These are phyloP conservation scores for Claviceps pazoutovae DNA, from an alignment of 2,329 filamentous ascomycete genomes.

Conservation along the genomic window DNA sequence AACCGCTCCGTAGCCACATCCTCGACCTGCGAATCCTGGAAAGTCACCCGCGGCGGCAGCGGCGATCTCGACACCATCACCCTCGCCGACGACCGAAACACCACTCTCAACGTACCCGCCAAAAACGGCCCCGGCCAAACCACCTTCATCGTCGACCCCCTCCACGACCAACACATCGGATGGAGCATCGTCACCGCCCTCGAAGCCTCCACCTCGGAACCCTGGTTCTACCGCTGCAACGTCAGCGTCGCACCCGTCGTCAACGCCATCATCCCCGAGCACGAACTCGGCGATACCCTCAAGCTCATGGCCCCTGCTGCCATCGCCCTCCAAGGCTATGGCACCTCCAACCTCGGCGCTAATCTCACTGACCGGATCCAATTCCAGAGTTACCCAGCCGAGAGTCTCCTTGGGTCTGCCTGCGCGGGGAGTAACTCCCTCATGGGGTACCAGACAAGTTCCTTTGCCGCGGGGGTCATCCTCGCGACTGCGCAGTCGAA, in stretches of 20 bases:
- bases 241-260: slow-evolving; percentile 19
- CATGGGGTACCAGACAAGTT: slow-evolving; percentile 23
- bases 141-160: slow-evolving; percentile 21
- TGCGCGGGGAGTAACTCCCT: slow-evolving; percentile 14
- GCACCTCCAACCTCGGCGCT: slow-evolving; percentile 11
- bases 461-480: slow-evolving; percentile 24
- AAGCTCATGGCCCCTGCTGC: slow-evolving; percentile 20
- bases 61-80: slow-evolving; percentile 15
- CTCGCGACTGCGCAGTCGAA: slow-evolving; percentile 19
- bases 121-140: slow-evolving; percentile 20
- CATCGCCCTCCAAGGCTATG: slow-evolving; percentile 28
- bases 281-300: slow-evolving; percentile 21
- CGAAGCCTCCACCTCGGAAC: slow-evolving; percentile 19
- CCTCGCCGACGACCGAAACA: slow-evolving; percentile 13
- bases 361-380: slow-evolving; percentile 13
- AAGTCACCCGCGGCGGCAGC: slow-evolving; percentile 18
- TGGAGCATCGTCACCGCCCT: slow-evolving; percentile 22
- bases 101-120: slow-evolving; percentile 13
- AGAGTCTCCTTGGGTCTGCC: slow-evolving; percentile 23
- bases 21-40: slow-evolving; percentile 17
- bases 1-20: slow-evolving; percentile 18
- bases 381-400: slow-evolving; percentile 28
- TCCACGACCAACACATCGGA: slow-evolving; percentile 10
- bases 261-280: slow-evolving; percentile 22
- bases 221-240: slow-evolving; percentile 30